These are phyloP conservation scores for Neurospora cerealis DNA, from an alignment of 495 filamentous ascomycete genomes.

Conservation along the genomic window DNA sequence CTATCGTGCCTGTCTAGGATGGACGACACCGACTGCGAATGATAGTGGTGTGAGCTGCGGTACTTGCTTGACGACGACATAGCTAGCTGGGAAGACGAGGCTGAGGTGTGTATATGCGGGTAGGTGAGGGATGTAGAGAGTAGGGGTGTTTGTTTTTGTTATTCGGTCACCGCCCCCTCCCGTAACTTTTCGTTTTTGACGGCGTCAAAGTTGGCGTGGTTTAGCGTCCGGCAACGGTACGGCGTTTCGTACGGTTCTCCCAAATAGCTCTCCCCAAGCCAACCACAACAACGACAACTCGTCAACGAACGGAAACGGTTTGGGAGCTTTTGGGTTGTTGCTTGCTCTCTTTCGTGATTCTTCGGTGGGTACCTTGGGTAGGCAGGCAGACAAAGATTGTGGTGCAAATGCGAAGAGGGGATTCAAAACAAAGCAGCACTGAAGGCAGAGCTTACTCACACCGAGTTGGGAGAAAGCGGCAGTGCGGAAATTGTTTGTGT, in stretches of 20 bases:
- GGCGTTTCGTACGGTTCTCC: not conserved
- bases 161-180: not conserved
- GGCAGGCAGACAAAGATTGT: not conserved
- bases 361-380: not conserved
- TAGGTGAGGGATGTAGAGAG: not conserved
- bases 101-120: not conserved
- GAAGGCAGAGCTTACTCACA: not conserved
- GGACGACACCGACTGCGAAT: slow-evolving; percentile 9
- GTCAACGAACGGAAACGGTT: not conserved
- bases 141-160: not conserved
- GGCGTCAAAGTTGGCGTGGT: not conserved
- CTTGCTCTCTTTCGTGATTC: not conserved
- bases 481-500: not conserved
- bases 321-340: not conserved
- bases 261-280: not conserved
- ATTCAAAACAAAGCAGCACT: not conserved
- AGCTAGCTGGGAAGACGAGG: not conserved
- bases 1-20: slow-evolving; percentile 30
- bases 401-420: not conserved
- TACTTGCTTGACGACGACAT: slow-evolving; percentile 36
- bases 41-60: slow-evolving; percentile 33
- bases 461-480: not conserved
- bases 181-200: not conserved
- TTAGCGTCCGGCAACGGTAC: not conserved
- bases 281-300: not conserved